Evolutionary conservation across 78 protist genomes (phyloP).

Genomic region (Dictyostelium firmibasis): DNA sequence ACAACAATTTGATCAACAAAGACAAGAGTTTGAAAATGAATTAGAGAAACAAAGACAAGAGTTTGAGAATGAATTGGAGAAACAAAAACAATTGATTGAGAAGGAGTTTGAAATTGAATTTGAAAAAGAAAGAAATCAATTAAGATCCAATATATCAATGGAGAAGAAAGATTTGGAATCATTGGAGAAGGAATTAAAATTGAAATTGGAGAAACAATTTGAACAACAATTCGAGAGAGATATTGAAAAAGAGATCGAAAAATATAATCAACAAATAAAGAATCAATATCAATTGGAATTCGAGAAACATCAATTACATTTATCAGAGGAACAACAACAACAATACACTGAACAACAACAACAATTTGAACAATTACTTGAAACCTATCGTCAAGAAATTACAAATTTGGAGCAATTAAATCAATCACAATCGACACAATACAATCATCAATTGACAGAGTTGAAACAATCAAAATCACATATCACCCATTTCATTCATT

Average conservation of each 20-base stretch:
- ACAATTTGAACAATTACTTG: background rate
- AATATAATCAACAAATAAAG: background rate
- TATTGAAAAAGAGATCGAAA: background rate
- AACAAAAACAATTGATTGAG: background rate
- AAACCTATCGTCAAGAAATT: background rate
- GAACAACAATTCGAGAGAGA: background rate
- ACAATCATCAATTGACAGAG: background rate
- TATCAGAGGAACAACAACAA: background rate
- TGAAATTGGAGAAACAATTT: background rate
- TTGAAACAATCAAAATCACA: background rate
- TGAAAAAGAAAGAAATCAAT: conserved; percentile 1
- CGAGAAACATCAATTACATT: background rate
- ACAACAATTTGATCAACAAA: conserved; percentile 6
- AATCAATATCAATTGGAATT: background rate
- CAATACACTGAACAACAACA: background rate
- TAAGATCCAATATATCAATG: background rate
- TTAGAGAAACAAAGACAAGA: background rate
- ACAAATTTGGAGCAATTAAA: background rate
- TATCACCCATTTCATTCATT: background rate
- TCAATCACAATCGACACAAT: background rate
- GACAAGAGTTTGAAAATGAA: conserved; percentile 1
- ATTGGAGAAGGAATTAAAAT: background rate
- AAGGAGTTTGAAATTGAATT: background rate
- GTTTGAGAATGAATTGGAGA: background rate
- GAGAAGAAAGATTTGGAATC: background rate